Base-by-base conservation (phyloP, 2,329 filamentous ascomycete species). In the Venturiaceae sp. region DNA sequence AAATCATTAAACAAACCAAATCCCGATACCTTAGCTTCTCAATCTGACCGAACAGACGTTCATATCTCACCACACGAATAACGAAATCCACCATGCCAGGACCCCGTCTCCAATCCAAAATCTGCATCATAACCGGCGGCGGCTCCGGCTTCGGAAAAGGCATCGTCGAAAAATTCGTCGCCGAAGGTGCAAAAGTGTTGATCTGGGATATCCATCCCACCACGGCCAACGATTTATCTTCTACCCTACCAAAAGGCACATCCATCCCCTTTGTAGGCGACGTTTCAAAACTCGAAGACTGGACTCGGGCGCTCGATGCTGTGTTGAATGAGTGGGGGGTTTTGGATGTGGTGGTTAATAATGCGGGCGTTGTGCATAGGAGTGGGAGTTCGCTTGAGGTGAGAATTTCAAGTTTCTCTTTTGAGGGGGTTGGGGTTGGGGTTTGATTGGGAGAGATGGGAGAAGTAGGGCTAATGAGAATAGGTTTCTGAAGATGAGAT, bases 121-220 rank as follows among this genome's bases (percentile, higher is more conserved):
- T 60, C 16, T 34, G 58, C 21, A 58, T 68, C 52, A 59, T 69
- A 9, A 68, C 66, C 7, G 67, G 66, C 47, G 66, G 62, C 32
- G 64, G 61, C 19, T 65, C 66, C 36, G 66, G 69, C 7, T 64
- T 70, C 52, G 68, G 69, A 11, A 64, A 63, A 60, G 67, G 64
- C 52, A 70, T 71, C 19, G 65, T 66, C 28, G 53, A 62, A 6
- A 65, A 63, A 33, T 70, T 70, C 57, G 59, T 63, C 26, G 14
- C 36, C 16, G 66, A 69, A 62, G 69, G 68, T 16, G 65, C 66
- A 19, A 60, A 63, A 33, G 67, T 70, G 9, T 50, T 68, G 8
- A 61, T 69, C 50, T 62, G 63, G 47, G 64, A 68, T 55, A 64
- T 71, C 60, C 58, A 64, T 50, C 23, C 32, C n/a, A n/a, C n/a